phyloP scores from a whole-genome alignment of 2,329 filamentous ascomycete genomes.

The Aspergillus melleus region DNA sequence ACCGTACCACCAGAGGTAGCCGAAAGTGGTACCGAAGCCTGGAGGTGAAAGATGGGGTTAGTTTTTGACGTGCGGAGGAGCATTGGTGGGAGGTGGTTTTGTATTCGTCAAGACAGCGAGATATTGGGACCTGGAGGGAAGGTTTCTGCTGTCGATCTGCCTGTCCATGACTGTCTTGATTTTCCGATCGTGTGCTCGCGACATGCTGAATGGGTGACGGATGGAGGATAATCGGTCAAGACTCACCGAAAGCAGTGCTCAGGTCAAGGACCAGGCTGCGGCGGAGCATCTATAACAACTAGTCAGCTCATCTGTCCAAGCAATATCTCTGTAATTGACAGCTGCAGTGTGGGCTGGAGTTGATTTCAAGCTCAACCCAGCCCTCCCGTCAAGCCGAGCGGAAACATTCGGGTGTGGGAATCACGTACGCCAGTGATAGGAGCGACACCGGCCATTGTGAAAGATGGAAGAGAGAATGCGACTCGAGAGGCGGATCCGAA shows the following conservation, averaged over 20 bases:
- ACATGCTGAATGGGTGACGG: background rate
- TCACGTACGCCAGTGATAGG: conserved; percentile 50
- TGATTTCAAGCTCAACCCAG: background rate
- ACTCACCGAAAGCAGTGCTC: conserved; percentile 65
- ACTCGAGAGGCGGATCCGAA: conserved; percentile 7
- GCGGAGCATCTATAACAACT: conserved; percentile 59
- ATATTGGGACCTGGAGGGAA: no score
- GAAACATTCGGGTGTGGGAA: conserved; percentile 20
- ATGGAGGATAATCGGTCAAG: background rate
- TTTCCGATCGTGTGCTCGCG: background rate
- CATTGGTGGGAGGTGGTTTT: background rate
- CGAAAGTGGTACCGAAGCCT: conserved; percentile 64
- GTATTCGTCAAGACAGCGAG: background rate
- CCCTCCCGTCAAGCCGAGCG: background rate
- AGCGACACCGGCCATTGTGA: conserved; percentile 45
- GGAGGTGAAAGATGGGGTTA: conserved; percentile 14
- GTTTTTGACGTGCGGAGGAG: background rate
- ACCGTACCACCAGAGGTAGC: conserved; percentile 70
- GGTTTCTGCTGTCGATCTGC: no score
- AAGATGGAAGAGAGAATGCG: conserved; percentile 16
- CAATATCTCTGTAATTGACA: background rate
- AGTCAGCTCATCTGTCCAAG: conserved; percentile 16
- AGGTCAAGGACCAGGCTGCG: conserved; percentile 66
- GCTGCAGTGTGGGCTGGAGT: background rate
- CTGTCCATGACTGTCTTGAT: no score